Evolutionary conservation across 257 asterid genomes (phyloP).

Genomic region (Przewalskia tangutica): DNA sequence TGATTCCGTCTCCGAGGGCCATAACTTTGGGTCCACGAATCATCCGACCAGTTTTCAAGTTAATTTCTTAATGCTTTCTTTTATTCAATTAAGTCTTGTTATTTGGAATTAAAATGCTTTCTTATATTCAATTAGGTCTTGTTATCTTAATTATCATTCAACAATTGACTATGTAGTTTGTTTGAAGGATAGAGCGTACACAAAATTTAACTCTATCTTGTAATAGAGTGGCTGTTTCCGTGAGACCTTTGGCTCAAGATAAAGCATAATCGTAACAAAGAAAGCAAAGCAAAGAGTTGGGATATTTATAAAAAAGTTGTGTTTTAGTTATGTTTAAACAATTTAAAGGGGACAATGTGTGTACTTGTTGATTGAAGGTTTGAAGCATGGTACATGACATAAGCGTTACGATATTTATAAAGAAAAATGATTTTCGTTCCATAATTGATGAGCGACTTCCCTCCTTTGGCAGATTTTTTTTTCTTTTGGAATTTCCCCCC

Average conservation of each 20-base stretch:
- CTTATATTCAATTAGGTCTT: neutral
- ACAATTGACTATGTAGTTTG: neutral
- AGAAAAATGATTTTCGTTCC: neutral
- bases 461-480: neutral
- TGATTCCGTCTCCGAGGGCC: constrained; percentile 60
- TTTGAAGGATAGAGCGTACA: too few relatives aligned
- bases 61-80: neutral
- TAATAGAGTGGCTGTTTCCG: too few relatives aligned
- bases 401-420: neutral
- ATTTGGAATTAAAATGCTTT: neutral
- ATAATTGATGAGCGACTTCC: neutral
- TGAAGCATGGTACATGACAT: neutral
- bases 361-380: neutral
- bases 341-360: neutral
- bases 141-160: neutral
- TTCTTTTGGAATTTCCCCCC: neutral
- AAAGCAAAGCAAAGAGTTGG: too few relatives aligned
- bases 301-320: neutral
- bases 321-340: neutral
- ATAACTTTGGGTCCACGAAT: constrained; percentile 62
- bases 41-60: constrained; percentile 74
- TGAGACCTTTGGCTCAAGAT: too few relatives aligned
- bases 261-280: too few relatives aligned
- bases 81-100: neutral
- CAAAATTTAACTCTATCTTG: too few relatives aligned